Evolutionary conservation across 768 basidiomycete species (phyloP), one percentile per base, ranked within the genome.

Genomic region (Amanita rubescens): DNA sequence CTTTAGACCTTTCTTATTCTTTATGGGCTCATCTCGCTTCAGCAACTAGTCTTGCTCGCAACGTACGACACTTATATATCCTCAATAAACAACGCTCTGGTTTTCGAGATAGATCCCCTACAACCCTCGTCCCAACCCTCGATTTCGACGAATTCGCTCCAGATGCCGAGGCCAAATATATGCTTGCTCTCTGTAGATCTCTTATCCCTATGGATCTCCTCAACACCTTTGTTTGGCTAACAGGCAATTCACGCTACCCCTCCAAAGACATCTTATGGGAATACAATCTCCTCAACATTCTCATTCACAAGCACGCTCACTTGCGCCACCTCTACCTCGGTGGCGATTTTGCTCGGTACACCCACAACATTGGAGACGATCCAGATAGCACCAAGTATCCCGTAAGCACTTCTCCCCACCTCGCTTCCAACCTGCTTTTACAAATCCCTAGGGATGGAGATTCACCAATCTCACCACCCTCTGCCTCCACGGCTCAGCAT

Each of bases 11-110:
- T 1, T 59, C 66, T 43, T 71, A 73, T 12, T 61, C 64, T 17
- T 63, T 79, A 58, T 80, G 77, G 76, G 73, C 72, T 0, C 77
- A 79, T 58, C 71, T 80, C n/a, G 75, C 76, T 15, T 65, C 67
- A 44, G 71, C 77, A 22, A 64, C 71, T n/a, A 77, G 78, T 60
- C 69, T 79, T 5, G 65, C 76, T 39, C 67, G 75, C 38, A 74
- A 75, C 55, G 67, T 80, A 41, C 70, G 73, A 7, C 72, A 74
- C 52, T 70, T 80, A 11, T 70, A 75, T 47, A 69, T 80, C 45
- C 72, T 67, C 63, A 69, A 75, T 41, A 68, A 65, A n/a, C n/a
- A n/a, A n/a, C n/a, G n/a, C n/a, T n/a, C n/a, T n/a, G n/a, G n/a
- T n/a, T n/a, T n/a, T n/a, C n/a, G n/a, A n/a, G n/a, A n/a, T n/a